These are phyloP conservation scores for Puccinia novopanici DNA, from an alignment of 1,284 basidiomycete genomes.

Conservation along the genomic window DNA sequence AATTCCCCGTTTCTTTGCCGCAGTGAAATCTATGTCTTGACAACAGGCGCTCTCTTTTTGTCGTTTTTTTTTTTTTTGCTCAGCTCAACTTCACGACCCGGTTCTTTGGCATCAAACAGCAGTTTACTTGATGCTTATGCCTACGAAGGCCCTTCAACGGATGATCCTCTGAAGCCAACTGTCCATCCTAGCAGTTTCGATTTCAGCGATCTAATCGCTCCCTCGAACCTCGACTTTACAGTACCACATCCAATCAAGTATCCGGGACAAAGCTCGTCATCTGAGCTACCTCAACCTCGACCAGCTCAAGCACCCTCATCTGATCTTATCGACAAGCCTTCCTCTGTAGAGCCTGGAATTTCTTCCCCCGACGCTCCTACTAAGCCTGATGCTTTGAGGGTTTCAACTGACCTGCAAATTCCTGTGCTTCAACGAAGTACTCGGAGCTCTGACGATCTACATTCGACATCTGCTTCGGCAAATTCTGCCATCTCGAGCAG, in stretches of 20 bases:
- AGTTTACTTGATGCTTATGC: slow-evolving; percentile 44
- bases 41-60: not conserved
- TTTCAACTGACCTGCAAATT: not conserved
- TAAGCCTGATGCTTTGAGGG: slow-evolving; percentile 25
- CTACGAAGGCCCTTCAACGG: not conserved
- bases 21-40: not conserved
- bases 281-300: not conserved
- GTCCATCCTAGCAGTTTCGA: not conserved
- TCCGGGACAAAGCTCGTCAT: not conserved
- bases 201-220: not conserved
- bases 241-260: slow-evolving; percentile 12
- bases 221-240: not conserved
- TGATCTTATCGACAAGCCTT: not conserved
- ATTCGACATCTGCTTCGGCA: slow-evolving; percentile 2
- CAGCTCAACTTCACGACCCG: slow-evolving; percentile 30
- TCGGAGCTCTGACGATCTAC: slow-evolving; percentile 24
- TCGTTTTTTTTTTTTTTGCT: slow-evolving; percentile 2
- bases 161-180: not conserved
- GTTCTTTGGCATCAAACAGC: slow-evolving; percentile 32
- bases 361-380: slow-evolving; percentile 18
- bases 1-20: not conserved
- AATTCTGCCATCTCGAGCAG: slow-evolving; percentile 1
- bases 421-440: slow-evolving; percentile 1
- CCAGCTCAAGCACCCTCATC: not conserved
- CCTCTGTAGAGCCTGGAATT: not conserved